phyloP scores from a whole-genome alignment of 2,329 filamentous ascomycete genomes.

The Claviceps fusiformis region DNA sequence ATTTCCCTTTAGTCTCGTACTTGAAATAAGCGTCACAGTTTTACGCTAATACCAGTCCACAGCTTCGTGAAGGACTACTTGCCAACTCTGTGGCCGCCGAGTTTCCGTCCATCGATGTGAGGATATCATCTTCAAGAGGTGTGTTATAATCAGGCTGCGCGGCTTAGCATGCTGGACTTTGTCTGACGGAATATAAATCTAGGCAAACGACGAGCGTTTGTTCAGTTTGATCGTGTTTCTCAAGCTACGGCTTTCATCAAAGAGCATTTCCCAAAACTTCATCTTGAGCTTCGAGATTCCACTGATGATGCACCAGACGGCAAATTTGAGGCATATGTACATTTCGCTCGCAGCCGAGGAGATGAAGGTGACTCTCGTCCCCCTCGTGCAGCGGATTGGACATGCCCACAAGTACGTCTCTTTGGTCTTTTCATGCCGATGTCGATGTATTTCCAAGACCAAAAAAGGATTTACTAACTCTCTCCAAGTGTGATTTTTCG shows the following conservation, averaged over 20 bases:
- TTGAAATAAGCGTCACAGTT: neutral
- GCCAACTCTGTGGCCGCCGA: conserved; percentile 20
- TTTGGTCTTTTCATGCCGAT: neutral
- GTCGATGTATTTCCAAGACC: neutral
- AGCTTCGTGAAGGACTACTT: conserved; percentile 25
- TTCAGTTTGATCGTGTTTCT: conserved; percentile 27
- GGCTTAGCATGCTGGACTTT: neutral
- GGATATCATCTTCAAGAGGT: conserved; percentile 24
- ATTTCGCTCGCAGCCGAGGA: conserved; percentile 24
- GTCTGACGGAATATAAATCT: neutral
- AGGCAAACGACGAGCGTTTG: conserved; percentile 28
- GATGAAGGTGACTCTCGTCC: conserved; percentile 19
- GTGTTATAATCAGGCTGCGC: neutral
- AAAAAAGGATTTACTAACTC: conserved; percentile 8
- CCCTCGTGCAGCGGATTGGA: conserved; percentile 19
- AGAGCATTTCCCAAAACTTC: conserved; percentile 27
- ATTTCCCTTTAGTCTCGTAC: too few relatives aligned
- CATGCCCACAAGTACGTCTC: conserved; percentile 19
- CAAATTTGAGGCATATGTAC: conserved; percentile 23
- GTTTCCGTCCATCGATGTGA: conserved; percentile 25
- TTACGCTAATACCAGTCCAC: neutral
- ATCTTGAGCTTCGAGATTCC: conserved; percentile 20
- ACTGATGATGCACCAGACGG: conserved; percentile 27
- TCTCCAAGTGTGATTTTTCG: conserved; percentile 23
- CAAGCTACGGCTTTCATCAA: conserved; percentile 28